These are phyloP conservation scores for Parathielavia hyrcaniae DNA, from an alignment of 495 filamentous ascomycete genomes.

Conservation along the genomic window DNA sequence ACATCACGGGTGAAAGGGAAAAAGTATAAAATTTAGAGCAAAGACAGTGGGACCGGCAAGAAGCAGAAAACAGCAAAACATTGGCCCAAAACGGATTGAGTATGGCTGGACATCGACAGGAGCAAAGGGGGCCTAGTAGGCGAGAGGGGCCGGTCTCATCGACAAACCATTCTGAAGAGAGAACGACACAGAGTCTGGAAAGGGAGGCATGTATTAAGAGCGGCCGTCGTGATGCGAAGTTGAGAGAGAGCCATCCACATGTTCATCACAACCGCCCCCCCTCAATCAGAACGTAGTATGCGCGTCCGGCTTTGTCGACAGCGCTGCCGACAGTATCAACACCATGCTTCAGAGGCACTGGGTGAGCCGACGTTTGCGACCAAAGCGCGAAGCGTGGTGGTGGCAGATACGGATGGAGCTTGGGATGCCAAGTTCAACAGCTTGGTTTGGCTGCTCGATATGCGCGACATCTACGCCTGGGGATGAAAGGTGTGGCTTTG, in stretches of 20 bases:
- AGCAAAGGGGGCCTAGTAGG: background rate
- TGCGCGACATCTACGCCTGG: slow-evolving; percentile 35
- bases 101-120: too few relatives aligned
- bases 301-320: slow-evolving; percentile 32
- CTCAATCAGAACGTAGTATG: slow-evolving; percentile 10
- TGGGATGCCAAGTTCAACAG: slow-evolving; percentile 38
- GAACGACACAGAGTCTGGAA: background rate
- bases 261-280: slow-evolving; percentile 10
- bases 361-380: slow-evolving; percentile 32
- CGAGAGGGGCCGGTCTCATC: background rate
- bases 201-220: slow-evolving; percentile 17
- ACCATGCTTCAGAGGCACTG: slow-evolving; percentile 33
- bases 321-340: slow-evolving; percentile 38
- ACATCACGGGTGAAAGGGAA: too few relatives aligned
- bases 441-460: slow-evolving; percentile 35
- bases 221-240: background rate
- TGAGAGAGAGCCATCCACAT: background rate
- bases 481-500: background rate
- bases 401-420: slow-evolving; percentile 33
- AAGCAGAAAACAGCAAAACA: too few relatives aligned
- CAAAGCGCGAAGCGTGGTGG: slow-evolving; percentile 27
- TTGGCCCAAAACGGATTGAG: too few relatives aligned
- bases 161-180: background rate
- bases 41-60: too few relatives aligned
- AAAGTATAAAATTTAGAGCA: too few relatives aligned